A percentile compares a stretch with the other conserved stretches of the same genome.
Evolutionary conservation across 1,284 basidiomycete genomes (phyloP).

Genomic region (Paramarasmius palmivorus): DNA sequence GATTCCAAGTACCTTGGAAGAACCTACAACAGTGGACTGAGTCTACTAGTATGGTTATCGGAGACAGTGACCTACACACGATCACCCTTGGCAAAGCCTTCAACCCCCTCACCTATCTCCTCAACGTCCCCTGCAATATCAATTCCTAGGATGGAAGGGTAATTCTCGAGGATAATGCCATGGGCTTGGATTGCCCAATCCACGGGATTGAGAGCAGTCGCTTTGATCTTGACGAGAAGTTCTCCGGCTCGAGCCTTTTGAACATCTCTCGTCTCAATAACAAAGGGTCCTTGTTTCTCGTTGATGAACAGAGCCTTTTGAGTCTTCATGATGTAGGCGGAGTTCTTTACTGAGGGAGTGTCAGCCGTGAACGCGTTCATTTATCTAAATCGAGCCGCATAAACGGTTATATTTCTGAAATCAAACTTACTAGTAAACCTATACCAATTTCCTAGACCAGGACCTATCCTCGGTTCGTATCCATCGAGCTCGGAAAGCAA

Average conservation of each 20-base stretch:
- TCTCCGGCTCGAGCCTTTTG: constrained; percentile 39
- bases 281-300: neutral
- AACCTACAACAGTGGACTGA: constrained; percentile 30
- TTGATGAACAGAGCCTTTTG: constrained; percentile 1
- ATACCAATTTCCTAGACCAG: no score
- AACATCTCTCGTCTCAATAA: constrained; percentile 20
- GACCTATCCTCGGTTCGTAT: no score
- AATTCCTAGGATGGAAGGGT: constrained; percentile 49
- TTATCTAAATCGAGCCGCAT: no score
- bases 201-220: constrained; percentile 47
- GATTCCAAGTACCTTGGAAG: constrained; percentile 37
- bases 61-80: constrained; percentile 48
- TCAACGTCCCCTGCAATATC: constrained; percentile 62
- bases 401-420: no score
- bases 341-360: no score
- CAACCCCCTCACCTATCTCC: constrained; percentile 52
- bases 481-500: no score
- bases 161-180: constrained; percentile 21
- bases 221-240: constrained; percentile 43
- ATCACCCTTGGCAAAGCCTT: constrained; percentile 53
- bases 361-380: no score
- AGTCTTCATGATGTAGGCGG: neutral
- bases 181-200: constrained; percentile 44
- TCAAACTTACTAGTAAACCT: no score
- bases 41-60: neutral